Evolutionary conservation across 345 rosid species (phyloP).

Genomic region (Corchorus capsularis): DNA sequence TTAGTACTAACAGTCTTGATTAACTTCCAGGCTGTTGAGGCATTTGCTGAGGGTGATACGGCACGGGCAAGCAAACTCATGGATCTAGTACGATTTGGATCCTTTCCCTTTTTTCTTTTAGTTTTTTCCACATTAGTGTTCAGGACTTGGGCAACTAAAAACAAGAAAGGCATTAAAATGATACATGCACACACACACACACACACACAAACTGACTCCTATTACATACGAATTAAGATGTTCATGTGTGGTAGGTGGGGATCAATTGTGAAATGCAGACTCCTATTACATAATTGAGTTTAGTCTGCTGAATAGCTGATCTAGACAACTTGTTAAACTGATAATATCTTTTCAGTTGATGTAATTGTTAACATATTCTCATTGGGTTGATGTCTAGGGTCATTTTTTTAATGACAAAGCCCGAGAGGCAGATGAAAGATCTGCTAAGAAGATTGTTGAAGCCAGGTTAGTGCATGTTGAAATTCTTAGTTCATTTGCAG

Average conservation of each 20-base stretch:
- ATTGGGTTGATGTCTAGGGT: slow-evolving; percentile 47
- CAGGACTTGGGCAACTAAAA: background rate
- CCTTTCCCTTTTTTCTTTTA: background rate
- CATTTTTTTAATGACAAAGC: slow-evolving; percentile 54
- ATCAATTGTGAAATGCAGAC: background rate
- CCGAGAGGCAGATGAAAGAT: slow-evolving; percentile 60
- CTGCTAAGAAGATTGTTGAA: slow-evolving; percentile 49
- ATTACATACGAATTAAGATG: background rate
- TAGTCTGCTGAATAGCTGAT: background rate
- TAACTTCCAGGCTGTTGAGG: slow-evolving; percentile 54
- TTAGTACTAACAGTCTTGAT: slow-evolving; percentile 13
- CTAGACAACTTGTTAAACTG: background rate
- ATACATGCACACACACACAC: no score
- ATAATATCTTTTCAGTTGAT: background rate
- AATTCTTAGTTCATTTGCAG: slow-evolving; percentile 9
- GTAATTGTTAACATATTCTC: background rate
- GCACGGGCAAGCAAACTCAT: slow-evolving; percentile 52
- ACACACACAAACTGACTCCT: no score
- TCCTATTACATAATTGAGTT: background rate
- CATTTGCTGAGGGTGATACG: slow-evolving; percentile 50
- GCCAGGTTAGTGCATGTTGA: slow-evolving; percentile 42
- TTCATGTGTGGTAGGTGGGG: background rate
- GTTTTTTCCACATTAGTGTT: background rate
- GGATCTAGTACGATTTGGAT: slow-evolving; percentile 35
- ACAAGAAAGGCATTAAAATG: background rate